Conservation (phyloP, 371 early-diverging fungal species). For the Chytridium lagenaria region DNA sequence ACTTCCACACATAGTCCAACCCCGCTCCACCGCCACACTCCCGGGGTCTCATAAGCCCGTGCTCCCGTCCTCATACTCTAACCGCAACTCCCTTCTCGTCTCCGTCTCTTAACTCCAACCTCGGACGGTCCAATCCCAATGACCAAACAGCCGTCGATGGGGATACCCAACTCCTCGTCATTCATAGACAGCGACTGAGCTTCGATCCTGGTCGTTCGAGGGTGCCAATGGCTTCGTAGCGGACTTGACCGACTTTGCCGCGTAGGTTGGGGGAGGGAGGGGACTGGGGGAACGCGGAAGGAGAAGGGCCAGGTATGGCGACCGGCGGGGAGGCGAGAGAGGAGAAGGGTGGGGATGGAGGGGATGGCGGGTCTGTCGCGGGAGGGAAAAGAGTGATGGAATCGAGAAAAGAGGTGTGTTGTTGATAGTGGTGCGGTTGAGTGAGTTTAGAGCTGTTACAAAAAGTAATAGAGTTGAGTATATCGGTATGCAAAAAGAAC, state of each 20-base stretch:
- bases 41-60: no score
- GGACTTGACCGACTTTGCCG: slow-evolving; percentile 29
- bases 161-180: no score
- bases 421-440: slow-evolving; percentile 20
- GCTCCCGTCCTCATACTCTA: no score
- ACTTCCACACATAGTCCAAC: no score
- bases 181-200: neutral
- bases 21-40: no score
- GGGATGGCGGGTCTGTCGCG: neutral
- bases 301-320: slow-evolving; percentile 39
- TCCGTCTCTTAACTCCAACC: no score
- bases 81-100: no score
- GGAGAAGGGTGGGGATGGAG: neutral
- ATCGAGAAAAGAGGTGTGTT: slow-evolving; percentile 26
- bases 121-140: no score
- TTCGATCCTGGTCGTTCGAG: slow-evolving; percentile 22
- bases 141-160: no score
- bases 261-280: slow-evolving; percentile 32
- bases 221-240: slow-evolving; percentile 30
- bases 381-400: slow-evolving; percentile 32
- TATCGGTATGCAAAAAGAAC: neutral
- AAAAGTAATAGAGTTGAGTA: neutral
- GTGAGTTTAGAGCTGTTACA: neutral
- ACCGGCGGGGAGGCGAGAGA: slow-evolving; percentile 17
- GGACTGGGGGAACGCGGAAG: slow-evolving; percentile 38